These are phyloP conservation scores for Fonsecaea erecta DNA, from an alignment of 2,329 filamentous ascomycete species.

Conservation along the genomic window DNA sequence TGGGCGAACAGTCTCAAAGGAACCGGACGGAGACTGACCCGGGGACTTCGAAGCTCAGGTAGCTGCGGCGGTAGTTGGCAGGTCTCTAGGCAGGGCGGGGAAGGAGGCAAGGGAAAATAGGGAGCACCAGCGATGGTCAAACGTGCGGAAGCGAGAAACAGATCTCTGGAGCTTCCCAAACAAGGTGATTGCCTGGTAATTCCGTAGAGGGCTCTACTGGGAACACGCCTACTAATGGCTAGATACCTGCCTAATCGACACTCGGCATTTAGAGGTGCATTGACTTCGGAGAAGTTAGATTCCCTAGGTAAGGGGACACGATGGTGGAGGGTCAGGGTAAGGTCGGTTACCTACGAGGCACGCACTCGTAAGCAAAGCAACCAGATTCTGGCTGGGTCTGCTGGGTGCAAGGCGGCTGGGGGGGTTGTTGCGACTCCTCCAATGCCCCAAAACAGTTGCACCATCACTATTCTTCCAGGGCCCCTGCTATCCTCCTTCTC, in stretches of 20 bases:
- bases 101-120: not conserved
- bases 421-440: not conserved
- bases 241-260: not conserved
- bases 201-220: not conserved
- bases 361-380: no score
- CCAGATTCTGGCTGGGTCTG: no score
- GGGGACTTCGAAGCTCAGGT: not conserved
- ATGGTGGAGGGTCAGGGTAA: no score
- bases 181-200: not conserved
- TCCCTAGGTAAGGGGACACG: no score
- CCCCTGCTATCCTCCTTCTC: not conserved
- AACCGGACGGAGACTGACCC: not conserved
- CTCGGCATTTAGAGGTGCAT: no score
- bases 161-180: not conserved
- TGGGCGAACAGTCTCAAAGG: not conserved
- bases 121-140: not conserved
- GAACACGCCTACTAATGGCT: not conserved
- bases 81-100: not conserved
- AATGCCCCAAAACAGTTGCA: constrained; percentile 8
- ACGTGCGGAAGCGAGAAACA: not conserved
- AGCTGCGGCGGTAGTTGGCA: not conserved
- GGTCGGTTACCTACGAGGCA: no score
- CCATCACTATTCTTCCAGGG: constrained; percentile 4
- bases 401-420: no score
- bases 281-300: no score